These are phyloP conservation scores for Vaucheria bursata DNA, from an alignment of 352 stramenopile genomes.

Conservation along the genomic window DNA sequence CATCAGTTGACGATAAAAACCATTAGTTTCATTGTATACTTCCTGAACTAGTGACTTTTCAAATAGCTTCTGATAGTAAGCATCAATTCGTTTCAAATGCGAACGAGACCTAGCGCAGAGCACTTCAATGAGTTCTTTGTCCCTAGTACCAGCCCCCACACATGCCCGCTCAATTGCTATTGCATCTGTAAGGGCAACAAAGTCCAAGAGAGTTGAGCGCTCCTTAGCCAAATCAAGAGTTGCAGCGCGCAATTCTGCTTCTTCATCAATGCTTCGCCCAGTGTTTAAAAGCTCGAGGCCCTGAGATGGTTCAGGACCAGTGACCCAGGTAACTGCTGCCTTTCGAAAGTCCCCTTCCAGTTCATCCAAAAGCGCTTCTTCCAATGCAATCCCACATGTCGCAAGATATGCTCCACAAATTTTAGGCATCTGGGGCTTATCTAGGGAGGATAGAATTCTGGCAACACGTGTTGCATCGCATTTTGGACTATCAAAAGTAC, in stretches of 20 bases:
- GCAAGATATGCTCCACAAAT: not conserved
- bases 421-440: conserved; percentile 9
- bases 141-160: conserved; percentile 31
- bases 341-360: not conserved
- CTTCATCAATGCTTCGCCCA: no score
- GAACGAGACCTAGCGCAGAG: conserved; percentile 27
- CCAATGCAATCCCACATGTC: not conserved
- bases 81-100: conserved; percentile 27
- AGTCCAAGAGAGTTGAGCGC: not conserved
- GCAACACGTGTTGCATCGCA: conserved; percentile 19
- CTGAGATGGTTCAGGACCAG: not conserved
- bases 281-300: no score
- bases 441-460: conserved; percentile 17
- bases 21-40: conserved; percentile 23
- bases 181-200: conserved; percentile 12
- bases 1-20: conserved; percentile 24
- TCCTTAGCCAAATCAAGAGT: not conserved
- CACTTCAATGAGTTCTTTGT: conserved; percentile 21
- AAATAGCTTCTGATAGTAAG: conserved; percentile 34
- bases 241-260: no score
- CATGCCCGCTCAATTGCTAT: conserved; percentile 28
- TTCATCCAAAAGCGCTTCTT: not conserved
- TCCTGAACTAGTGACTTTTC: conserved; percentile 22
- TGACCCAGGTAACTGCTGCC: not conserved
- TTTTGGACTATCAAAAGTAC: conserved; percentile 23